phyloP scores from a whole-genome alignment of 2,329 filamentous ascomycete species.

The Hypoxylon sp. region DNA sequence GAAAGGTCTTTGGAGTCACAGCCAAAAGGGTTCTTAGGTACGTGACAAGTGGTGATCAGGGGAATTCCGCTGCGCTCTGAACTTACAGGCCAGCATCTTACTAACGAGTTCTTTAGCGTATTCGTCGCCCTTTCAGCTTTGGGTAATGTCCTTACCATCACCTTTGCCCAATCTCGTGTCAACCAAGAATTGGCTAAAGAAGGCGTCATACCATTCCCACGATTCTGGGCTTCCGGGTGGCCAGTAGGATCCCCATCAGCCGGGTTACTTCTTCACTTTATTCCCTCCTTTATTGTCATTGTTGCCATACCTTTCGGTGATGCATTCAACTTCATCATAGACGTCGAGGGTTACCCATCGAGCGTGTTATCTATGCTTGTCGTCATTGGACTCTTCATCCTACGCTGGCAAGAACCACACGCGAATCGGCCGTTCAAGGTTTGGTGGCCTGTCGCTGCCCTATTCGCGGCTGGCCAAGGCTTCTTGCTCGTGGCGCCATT shows the following conservation, averaged over 20 bases:
- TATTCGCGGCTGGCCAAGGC: background rate
- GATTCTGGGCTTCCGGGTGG: slow-evolving; percentile 2
- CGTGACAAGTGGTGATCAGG: background rate
- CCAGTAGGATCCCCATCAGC: slow-evolving; percentile 1
- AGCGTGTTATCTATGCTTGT: slow-evolving; percentile 4
- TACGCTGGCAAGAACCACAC: background rate
- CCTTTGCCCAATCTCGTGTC: slow-evolving; percentile 3
- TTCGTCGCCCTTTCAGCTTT: slow-evolving; percentile 2
- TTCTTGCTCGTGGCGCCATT: slow-evolving; percentile 1
- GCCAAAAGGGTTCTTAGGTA: slow-evolving; percentile 3
- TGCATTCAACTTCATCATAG: slow-evolving; percentile 4
- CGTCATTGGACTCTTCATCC: slow-evolving; percentile 1
- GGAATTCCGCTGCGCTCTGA: background rate
- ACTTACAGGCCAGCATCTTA: background rate
- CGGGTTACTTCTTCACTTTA: slow-evolving; percentile 1
- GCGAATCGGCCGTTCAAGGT: slow-evolving; percentile 1
- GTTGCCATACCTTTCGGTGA: slow-evolving; percentile 1
- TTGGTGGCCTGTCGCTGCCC: background rate
- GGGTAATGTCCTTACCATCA: slow-evolving; percentile 3
- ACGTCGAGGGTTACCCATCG: background rate
- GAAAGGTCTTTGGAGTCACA: slow-evolving; percentile 2
- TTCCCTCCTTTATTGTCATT: slow-evolving; percentile 4
- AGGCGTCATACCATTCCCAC: slow-evolving; percentile 4
- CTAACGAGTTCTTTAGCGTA: background rate
- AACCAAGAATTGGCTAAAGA: slow-evolving; percentile 4